Percentiles rank a stretch among this genome's conserved stretches.
phyloP scores from a whole-genome alignment of 164 flowering plant genomes.

The Aristolochia californica region DNA sequence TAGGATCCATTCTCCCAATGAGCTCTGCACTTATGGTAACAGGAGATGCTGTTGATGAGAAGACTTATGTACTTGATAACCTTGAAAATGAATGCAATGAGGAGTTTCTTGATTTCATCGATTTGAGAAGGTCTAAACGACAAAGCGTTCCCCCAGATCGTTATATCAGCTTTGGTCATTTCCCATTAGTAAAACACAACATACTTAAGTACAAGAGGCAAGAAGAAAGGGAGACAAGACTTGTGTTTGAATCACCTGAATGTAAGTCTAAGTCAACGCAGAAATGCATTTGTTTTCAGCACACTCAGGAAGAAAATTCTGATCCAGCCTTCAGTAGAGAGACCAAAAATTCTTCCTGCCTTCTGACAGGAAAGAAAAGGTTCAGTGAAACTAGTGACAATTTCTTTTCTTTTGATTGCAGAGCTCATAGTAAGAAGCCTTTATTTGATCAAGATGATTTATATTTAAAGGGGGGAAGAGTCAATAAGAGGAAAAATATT shows the following conservation, averaged over 20 bases:
- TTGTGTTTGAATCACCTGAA: background rate
- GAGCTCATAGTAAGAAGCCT: background rate
- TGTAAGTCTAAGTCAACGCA: background rate
- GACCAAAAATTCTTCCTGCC: background rate
- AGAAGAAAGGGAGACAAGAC: background rate
- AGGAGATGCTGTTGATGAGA: slow-evolving; percentile 11
- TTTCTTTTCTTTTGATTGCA: no score
- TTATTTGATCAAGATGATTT: background rate
- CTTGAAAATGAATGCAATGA: slow-evolving; percentile 12
- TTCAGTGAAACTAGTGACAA: no score
- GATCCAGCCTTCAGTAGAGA: background rate
- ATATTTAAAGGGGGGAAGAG: background rate
- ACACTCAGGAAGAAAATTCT: background rate
- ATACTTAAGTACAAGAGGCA: background rate
- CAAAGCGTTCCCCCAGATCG: slow-evolving; percentile 59
- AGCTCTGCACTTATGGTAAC: slow-evolving; percentile 12
- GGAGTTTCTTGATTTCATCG: slow-evolving; percentile 14
- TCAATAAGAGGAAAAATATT: background rate
- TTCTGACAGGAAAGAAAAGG: background rate
- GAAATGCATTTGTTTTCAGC: background rate
- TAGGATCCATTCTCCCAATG: slow-evolving; percentile 16
- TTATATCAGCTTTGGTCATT: slow-evolving; percentile 27
- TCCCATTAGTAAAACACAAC: slow-evolving; percentile 9
- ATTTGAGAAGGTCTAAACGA: slow-evolving; percentile 67
- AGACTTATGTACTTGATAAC: slow-evolving; percentile 7